Base-by-base conservation (phyloP, 441 rosid genomes). In the Erodium texanum region DNA sequence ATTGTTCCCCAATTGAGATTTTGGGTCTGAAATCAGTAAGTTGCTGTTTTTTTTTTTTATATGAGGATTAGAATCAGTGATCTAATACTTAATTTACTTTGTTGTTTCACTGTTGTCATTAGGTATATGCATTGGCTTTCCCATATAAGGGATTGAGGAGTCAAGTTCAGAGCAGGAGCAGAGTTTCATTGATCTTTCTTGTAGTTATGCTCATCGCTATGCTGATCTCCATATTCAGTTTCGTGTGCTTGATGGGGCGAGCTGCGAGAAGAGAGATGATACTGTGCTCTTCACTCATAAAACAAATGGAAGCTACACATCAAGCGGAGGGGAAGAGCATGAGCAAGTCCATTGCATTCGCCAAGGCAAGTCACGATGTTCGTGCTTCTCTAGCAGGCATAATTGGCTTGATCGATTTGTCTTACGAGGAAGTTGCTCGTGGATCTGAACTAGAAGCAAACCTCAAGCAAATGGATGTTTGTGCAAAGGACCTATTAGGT, bases 311-410 rank as follows among this genome's bases (percentile, higher is more conserved):
- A 75, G 86, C 88, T 36, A 92, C 96, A 15, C 85, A 81, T 66
- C 89, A 88, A 52, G 96, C 96, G 5, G 90, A 90, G 82, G 78
- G 89, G 66, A 93, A 90, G 71, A 87, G 90, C 65, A 84, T 83
- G 89, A 86, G 83, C 71, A 93, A 89, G 81, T 89, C 87, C 74
- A 78, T 76, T 45, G 94, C 90, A 0, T 86, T 89, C 66, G 89
- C 89, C 48, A 80, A 70, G 41, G 97, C 96, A 9, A 93, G 93
- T 77, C 98, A 93, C 5, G 94, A 93, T 45, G 84, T 90, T 71
- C 87, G 96, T 0, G 81, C 88, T 1, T 74, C 86, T 0, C 73
- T 93, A 27, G 89, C 94, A 0, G 87, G 84, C 20, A 83, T 93
- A 32, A 80, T 74, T 9, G 87, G 90, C 27, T 71, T 85, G 38